phyloP scores from a whole-genome alignment of 345 rosid species.

The Rubroshorea leprosula region DNA sequence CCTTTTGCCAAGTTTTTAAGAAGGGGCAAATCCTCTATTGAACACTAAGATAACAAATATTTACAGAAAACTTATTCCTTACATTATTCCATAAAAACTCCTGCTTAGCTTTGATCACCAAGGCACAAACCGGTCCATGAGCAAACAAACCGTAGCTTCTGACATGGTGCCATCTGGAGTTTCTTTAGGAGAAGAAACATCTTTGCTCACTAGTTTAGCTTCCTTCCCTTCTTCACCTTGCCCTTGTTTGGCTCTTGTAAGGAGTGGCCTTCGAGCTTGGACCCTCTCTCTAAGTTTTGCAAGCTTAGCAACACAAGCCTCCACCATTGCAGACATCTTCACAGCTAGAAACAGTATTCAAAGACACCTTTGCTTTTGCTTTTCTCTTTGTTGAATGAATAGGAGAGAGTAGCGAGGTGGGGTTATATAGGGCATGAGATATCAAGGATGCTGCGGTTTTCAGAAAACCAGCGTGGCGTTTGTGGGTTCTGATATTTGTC shows the following conservation, averaged over 20 bases:
- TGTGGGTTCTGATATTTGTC: background rate
- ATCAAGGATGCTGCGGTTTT: background rate
- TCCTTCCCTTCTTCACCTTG: slow-evolving; percentile 21
- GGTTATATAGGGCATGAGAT: slow-evolving; percentile 3
- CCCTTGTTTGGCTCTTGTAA: slow-evolving; percentile 20
- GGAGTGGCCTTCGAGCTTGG: slow-evolving; percentile 25
- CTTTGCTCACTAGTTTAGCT: slow-evolving; percentile 22
- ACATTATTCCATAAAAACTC: background rate
- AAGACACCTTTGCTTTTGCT: background rate
- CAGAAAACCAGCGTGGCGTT: slow-evolving; percentile 1
- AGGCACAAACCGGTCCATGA: slow-evolving; percentile 84
- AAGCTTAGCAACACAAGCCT: slow-evolving; percentile 45
- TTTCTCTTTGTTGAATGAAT: background rate
- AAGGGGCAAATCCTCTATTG: background rate
- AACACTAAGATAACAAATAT: background rate
- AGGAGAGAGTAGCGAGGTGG: background rate
- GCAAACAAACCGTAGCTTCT: slow-evolving; percentile 59
- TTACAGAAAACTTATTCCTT: background rate
- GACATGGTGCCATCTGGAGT: slow-evolving; percentile 31
- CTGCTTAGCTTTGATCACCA: slow-evolving; percentile 41
- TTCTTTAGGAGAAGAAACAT: background rate
- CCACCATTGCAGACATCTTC: slow-evolving; percentile 48
- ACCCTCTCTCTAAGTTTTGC: slow-evolving; percentile 50
- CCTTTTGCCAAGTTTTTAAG: background rate
- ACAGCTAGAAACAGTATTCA: background rate